Evolutionary conservation across 495 filamentous ascomycete genomes (phyloP), one percentile per base, ranked within the genome.

Genomic region (Cercophora newfieldiana): DNA sequence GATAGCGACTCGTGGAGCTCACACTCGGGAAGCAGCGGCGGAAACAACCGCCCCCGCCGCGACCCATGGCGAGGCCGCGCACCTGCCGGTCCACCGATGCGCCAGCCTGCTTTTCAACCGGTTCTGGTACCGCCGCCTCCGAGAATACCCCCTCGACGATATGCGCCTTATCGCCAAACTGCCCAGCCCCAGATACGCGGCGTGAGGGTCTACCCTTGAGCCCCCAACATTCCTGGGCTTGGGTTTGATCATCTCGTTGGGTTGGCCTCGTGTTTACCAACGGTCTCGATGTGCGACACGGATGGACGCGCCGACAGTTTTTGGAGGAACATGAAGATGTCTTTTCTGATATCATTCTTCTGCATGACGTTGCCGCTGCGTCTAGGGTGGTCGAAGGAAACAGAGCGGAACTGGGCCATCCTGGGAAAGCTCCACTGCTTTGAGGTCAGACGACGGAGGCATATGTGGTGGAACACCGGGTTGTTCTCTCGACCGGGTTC

Each of bases 161-260:
- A 63, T 22, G 61, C 61, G 29, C 61, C 61, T 14, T 63, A 63
- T 56, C 50, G 61, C 26, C 61, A 63, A 21, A 63, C 49, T 1
- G 8, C 49, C 1, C 30, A 54, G 19, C 61, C 61, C 12, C 61
- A 63, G 30, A 63, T 63, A 25, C 26, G 26, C 5, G 61, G 61
- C n/a, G 31, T 44, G 26, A 47, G 61, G 29, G 22, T 54, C 16
- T 63, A 63, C 37, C 61, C 61, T 4, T 57, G 54, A 57, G 5
- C 10, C 10, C 50, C 14, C 12, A 19, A 19, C 21, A 19, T 53
- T 19, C n/a, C 2, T 44, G 18, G 4, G 4, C 37, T 6, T 2
- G 10, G 2, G 2, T 14, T 14, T 8, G 37, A 14, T 44, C 10
- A 14, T 44, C 37, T 14, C 37, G 2, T 4, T 4, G 3, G 3